Evolutionary conservation across 2,329 filamentous ascomycete species (phyloP).

Genomic region (Aspergillus tanneri): DNA sequence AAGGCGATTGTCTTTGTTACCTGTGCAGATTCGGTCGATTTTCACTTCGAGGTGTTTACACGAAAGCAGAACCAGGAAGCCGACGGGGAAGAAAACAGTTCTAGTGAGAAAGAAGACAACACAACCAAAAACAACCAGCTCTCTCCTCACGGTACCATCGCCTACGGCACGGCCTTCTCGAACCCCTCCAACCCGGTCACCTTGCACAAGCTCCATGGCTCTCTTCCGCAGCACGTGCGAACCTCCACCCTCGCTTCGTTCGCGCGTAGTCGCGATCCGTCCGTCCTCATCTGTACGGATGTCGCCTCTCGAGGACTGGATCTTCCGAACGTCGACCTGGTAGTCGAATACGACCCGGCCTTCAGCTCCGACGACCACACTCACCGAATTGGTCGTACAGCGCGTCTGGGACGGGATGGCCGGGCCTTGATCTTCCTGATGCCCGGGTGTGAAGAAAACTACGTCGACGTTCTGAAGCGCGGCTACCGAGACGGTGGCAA

Average conservation of each 20-base stretch:
- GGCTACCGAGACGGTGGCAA: slow-evolving; percentile 64
- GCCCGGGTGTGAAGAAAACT: slow-evolving; percentile 88
- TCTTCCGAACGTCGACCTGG: slow-evolving; percentile 89
- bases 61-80: slow-evolving; percentile 34
- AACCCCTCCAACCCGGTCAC: slow-evolving; percentile 74
- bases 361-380: slow-evolving; percentile 92
- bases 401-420: slow-evolving; percentile 84
- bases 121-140: slow-evolving; percentile 24
- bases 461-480: slow-evolving; percentile 74
- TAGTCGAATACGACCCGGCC: slow-evolving; percentile 93
- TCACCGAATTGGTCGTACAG: slow-evolving; percentile 91
- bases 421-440: slow-evolving; percentile 86
- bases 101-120: slow-evolving; percentile 26
- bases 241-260: slow-evolving; percentile 84
- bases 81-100: slow-evolving; percentile 19
- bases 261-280: slow-evolving; percentile 68
- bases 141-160: slow-evolving; percentile 44
- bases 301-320: slow-evolving; percentile 94
- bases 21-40: slow-evolving; percentile 94
- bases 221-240: slow-evolving; percentile 80
- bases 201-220: slow-evolving; percentile 86
- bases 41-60: slow-evolving; percentile 83
- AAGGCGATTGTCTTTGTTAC: slow-evolving; percentile 97
- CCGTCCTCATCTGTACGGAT: slow-evolving; percentile 88
- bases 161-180: slow-evolving; percentile 69